These are phyloP conservation scores for Cryptococcus hybrid DNA, from an alignment of 1,284 basidiomycete species.

Conservation along the genomic window DNA sequence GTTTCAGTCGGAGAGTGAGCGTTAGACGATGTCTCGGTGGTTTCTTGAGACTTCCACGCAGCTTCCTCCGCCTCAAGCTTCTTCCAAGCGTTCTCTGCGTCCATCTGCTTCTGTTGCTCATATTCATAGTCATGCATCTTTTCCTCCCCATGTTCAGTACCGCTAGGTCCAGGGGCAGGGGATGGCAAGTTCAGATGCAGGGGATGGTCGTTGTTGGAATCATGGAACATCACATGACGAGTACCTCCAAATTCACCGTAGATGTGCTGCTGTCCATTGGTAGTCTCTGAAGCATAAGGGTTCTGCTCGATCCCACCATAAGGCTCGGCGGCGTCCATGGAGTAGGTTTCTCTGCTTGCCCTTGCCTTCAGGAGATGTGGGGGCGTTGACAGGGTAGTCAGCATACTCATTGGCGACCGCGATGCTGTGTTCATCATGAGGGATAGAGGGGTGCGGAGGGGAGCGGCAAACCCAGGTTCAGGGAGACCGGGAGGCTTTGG, in stretches of 20 bases:
- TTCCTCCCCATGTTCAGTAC: constrained; percentile 1
- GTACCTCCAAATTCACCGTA: constrained; percentile 35
- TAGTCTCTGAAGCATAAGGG: constrained; percentile 14
- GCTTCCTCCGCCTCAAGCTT: constrained; percentile 22
- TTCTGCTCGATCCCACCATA: constrained; percentile 30
- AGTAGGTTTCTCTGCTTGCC: constrained; percentile 16
- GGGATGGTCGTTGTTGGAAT: constrained; percentile 24
- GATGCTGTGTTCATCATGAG: constrained; percentile 17
- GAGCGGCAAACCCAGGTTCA: constrained; percentile 12
- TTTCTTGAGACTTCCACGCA: constrained; percentile 16
- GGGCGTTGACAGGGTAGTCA: constrained; percentile 32
- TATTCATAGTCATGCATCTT: constrained; percentile 40
- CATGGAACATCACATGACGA: constrained; percentile 29
- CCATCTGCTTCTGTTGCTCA: constrained; percentile 40
- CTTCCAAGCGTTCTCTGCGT: constrained; percentile 22
- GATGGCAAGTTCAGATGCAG: background rate
- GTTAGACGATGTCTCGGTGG: background rate
- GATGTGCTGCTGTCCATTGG: constrained; percentile 1
- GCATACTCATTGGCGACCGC: constrained; percentile 38
- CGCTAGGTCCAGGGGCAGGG: background rate
- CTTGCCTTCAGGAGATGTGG: constrained; percentile 11
- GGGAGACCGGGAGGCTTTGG: constrained; percentile 44
- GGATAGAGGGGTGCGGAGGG: constrained; percentile 12
- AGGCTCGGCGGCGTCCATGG: constrained; percentile 23
- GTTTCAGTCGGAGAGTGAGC: background rate